phyloP scores from a whole-genome alignment of 2,329 filamentous ascomycete species.

The Drechslerella dactyloides region DNA sequence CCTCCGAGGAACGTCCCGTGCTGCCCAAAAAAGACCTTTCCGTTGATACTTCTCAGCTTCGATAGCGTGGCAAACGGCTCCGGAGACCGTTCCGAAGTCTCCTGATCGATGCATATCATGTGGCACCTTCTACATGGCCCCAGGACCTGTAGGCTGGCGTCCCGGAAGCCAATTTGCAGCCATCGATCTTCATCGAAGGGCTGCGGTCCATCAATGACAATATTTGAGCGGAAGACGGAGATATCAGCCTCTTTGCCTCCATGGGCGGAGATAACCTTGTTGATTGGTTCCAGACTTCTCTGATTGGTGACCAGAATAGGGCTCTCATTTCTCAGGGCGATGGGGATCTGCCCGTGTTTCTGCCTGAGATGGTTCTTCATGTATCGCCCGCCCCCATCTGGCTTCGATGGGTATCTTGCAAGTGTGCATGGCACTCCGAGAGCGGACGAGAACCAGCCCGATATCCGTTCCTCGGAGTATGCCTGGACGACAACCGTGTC shows the following conservation, averaged over 20 bases:
- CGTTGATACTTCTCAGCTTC: conserved; percentile 81
- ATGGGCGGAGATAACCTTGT: conserved; percentile 70
- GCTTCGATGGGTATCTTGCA: conserved; percentile 77
- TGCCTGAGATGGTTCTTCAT: conserved; percentile 73
- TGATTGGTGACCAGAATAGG: conserved; percentile 85
- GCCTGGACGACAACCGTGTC: conserved; percentile 74
- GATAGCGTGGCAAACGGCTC: conserved; percentile 89
- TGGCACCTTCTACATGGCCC: conserved; percentile 88
- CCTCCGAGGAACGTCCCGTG: conserved; percentile 63
- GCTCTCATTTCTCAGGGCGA: conserved; percentile 89
- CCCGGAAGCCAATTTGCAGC: conserved; percentile 28
- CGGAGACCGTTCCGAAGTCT: conserved; percentile 75
- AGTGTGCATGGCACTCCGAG: conserved; percentile 81
- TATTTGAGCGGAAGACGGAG: conserved; percentile 85
- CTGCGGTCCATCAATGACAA: conserved; percentile 68
- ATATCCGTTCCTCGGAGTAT: conserved; percentile 72
- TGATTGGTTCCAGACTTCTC: conserved; percentile 79
- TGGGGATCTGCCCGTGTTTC: conserved; percentile 61
- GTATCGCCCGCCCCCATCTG: conserved; percentile 68
- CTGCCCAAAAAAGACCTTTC: conserved; percentile 87
- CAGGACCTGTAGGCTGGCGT: conserved; percentile 64
- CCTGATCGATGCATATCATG: conserved; percentile 94
- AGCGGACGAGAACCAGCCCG: conserved; percentile 76
- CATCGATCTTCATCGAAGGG: conserved; percentile 39
- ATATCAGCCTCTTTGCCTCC: conserved; percentile 71